These are phyloP conservation scores for Phytophthora capsici DNA, from an alignment of 352 stramenopile genomes.

Conservation along the genomic window DNA sequence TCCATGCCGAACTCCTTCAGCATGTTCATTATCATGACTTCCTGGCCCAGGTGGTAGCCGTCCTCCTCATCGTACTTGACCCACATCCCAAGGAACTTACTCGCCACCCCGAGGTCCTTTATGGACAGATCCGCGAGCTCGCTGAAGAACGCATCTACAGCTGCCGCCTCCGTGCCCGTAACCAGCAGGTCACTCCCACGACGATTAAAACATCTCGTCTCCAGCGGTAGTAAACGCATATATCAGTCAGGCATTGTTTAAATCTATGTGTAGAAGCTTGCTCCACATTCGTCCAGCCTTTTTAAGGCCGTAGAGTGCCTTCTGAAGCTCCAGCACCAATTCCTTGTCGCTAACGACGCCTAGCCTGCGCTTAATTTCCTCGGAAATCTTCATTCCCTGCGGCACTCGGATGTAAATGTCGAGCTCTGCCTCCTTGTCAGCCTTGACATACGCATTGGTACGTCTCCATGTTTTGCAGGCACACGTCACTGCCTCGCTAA, in stretches of 20 bases:
- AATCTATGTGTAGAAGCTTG: too few relatives aligned
- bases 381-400: too few relatives aligned
- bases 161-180: neutral
- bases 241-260: too few relatives aligned
- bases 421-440: conserved; percentile 16
- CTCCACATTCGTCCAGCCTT: too few relatives aligned
- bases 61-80: neutral
- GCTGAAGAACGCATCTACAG: neutral
- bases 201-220: neutral
- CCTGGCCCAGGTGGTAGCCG: neutral
- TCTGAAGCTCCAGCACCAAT: too few relatives aligned
- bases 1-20: neutral
- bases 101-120: neutral
- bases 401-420: too few relatives aligned
- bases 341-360: too few relatives aligned
- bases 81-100: neutral
- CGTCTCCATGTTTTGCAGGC: conserved; percentile 28
- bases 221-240: neutral
- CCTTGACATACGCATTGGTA: conserved; percentile 44
- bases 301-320: too few relatives aligned
- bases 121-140: neutral
- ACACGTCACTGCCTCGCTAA: conserved; percentile 8
- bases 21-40: neutral
- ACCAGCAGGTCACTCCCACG: neutral
- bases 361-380: too few relatives aligned